Conservation (phyloP, 2,329 filamentous ascomycete genomes). For the Ophiocordyceps polyrhachis-furcata region DNA sequence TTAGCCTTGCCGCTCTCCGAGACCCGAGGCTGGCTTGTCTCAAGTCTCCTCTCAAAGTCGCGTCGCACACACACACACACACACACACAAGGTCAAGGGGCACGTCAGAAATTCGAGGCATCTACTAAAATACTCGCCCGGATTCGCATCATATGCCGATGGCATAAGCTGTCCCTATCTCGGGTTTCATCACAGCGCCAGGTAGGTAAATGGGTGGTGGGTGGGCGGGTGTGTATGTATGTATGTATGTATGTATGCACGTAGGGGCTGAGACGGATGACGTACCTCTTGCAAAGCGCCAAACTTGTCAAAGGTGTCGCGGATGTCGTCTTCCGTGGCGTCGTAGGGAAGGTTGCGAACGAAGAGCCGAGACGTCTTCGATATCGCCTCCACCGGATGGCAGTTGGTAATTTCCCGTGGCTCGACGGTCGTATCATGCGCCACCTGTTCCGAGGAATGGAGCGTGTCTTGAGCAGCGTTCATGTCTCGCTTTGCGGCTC, state of each 20-base stretch:
- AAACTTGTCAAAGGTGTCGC: slow-evolving; percentile 50
- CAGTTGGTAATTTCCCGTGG: slow-evolving; percentile 10
- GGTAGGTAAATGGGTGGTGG: neutral
- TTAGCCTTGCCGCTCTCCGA: slow-evolving; percentile 8
- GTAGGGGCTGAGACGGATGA: slow-evolving; percentile 4
- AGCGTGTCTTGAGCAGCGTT: slow-evolving; percentile 6
- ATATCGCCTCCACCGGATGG: slow-evolving; percentile 38
- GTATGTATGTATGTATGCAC: neutral
- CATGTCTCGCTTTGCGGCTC: slow-evolving; percentile 4
- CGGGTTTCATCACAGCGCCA: slow-evolving; percentile 76
- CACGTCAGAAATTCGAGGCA: slow-evolving; percentile 75
- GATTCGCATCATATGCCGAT: slow-evolving; percentile 71
- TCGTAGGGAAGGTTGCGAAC: slow-evolving; percentile 76
- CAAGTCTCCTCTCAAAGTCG: slow-evolving; percentile 3
- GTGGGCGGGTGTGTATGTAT: slow-evolving; percentile 2
- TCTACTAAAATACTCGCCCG: slow-evolving; percentile 99
- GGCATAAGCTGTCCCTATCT: slow-evolving; percentile 99
- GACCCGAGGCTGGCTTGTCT: neutral
- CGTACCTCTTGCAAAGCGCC: slow-evolving; percentile 79
- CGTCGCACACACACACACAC: neutral
- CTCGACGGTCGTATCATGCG: slow-evolving; percentile 13
- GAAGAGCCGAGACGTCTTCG: slow-evolving; percentile 61
- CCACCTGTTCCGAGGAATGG: slow-evolving; percentile 10
- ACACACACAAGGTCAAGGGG: neutral
- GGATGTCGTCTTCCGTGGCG: slow-evolving; percentile 58